phyloP scores from a whole-genome alignment of 805 yeast species.

The Saccharomycopsis fodiens region DNA sequence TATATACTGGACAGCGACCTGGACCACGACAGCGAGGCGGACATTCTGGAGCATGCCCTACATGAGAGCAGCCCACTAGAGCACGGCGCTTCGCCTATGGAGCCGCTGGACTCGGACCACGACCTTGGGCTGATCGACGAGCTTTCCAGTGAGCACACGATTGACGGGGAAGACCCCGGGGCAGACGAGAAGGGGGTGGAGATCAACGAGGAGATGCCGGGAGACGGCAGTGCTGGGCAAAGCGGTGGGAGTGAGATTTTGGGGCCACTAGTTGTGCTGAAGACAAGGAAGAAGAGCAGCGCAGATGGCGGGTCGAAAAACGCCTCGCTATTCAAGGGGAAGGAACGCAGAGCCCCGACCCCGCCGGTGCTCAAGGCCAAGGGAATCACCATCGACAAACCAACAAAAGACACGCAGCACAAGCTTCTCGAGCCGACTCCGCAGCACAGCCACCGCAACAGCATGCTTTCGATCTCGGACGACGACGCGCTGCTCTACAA shows the following conservation, averaged over 20 bases:
- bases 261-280: constrained; percentile 8
- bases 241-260: constrained; percentile 1
- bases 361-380: constrained; percentile 5
- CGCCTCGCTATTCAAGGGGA: constrained; percentile 5
- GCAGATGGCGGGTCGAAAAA: constrained; percentile 7
- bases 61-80: too few relatives aligned
- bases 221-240: not conserved
- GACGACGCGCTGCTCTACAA: constrained; percentile 17
- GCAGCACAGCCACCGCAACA: constrained; percentile 3
- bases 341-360: constrained; percentile 8
- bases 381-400: not conserved
- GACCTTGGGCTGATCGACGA: constrained; percentile 6
- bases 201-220: constrained; percentile 2
- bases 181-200: too few relatives aligned
- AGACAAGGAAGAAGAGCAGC: constrained; percentile 11
- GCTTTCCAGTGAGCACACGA: constrained; percentile 7
- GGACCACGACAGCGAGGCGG: constrained; percentile 1
- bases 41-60: not conserved
- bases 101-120: constrained; percentile 9
- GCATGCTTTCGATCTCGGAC: constrained; percentile 11
- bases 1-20: constrained; percentile 15
- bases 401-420: not conserved
- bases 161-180: constrained; percentile 4
- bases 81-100: too few relatives aligned
- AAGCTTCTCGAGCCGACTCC: not conserved